Evolutionary conservation across 805 yeast species (phyloP).

Genomic region (Kodamaea kakaduensis): DNA sequence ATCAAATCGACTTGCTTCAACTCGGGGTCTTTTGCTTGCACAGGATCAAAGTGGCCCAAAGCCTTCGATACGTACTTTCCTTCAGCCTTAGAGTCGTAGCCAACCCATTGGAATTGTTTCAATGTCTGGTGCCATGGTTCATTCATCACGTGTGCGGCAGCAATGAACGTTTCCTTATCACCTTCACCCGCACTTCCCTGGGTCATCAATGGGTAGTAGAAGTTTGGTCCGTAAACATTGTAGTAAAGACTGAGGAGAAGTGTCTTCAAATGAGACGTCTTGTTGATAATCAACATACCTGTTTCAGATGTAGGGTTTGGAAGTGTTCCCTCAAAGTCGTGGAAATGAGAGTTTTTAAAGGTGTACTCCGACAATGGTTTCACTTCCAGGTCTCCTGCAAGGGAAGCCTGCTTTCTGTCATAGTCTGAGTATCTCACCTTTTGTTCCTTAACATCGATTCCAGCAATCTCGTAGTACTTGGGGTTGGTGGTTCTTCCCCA

Average conservation of each 20-base stretch:
- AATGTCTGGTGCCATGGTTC: constrained; percentile 51
- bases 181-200: constrained; percentile 80
- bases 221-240: constrained; percentile 60
- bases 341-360: constrained; percentile 41
- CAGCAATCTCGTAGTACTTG: constrained; percentile 51
- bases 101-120: constrained; percentile 41
- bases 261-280: constrained; percentile 54
- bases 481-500: constrained; percentile 71
- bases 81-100: constrained; percentile 29
- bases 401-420: constrained; percentile 32
- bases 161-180: constrained; percentile 71
- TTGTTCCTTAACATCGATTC: constrained; percentile 27
- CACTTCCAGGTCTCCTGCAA: not conserved
- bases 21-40: constrained; percentile 12
- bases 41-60: constrained; percentile 41
- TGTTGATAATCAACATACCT: constrained; percentile 64
- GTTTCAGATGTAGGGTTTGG: constrained; percentile 70
- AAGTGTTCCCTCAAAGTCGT: constrained; percentile 58
- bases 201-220: constrained; percentile 62
- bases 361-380: constrained; percentile 19
- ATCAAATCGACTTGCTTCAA: constrained; percentile 18
- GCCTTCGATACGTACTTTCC: constrained; percentile 21
- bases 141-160: constrained; percentile 55
- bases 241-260: constrained; percentile 59
- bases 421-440: constrained; percentile 31